phyloP scores from a whole-genome alignment of 2,329 filamentous ascomycete species.

The Colletotrichum melonis region DNA sequence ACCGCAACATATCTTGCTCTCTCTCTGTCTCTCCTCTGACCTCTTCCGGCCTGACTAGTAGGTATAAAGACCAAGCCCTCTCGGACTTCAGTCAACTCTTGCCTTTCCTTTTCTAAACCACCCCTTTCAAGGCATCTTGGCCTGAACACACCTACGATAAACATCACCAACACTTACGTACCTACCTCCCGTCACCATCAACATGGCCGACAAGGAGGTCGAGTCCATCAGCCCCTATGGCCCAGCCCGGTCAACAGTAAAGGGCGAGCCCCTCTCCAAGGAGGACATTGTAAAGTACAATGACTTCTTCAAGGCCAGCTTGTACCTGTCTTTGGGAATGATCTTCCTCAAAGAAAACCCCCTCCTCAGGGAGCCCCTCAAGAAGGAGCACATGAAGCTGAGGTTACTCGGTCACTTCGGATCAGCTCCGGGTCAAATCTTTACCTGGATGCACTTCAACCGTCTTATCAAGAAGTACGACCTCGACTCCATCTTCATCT shows the following conservation, averaged over 20 bases:
- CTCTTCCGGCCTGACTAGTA: slow-evolving; percentile 8
- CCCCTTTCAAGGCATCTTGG: slow-evolving; percentile 42
- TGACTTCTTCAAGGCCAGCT: slow-evolving; percentile 78
- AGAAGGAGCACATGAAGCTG: slow-evolving; percentile 77
- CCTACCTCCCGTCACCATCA: slow-evolving; percentile 12
- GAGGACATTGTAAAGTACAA: slow-evolving; percentile 77
- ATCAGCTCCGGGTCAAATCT: slow-evolving; percentile 82
- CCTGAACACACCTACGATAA: slow-evolving; percentile 11
- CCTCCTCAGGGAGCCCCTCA: slow-evolving; percentile 76
- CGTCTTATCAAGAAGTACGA: slow-evolving; percentile 85
- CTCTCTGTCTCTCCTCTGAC: not conserved
- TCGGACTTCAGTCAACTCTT: not conserved
- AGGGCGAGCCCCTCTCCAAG: slow-evolving; percentile 69
- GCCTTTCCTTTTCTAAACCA: not conserved
- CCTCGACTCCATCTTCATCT: slow-evolving; percentile 78
- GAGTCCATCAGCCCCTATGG: slow-evolving; percentile 74
- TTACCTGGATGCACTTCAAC: slow-evolving; percentile 87
- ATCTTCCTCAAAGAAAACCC: slow-evolving; percentile 82
- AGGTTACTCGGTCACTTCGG: slow-evolving; percentile 83
- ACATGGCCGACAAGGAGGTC: slow-evolving; percentile 47
- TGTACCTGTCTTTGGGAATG: slow-evolving; percentile 84
- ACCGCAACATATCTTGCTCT: not conserved
- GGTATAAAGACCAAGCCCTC: slow-evolving; percentile 21
- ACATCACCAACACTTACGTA: slow-evolving; percentile 1
- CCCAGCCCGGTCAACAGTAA: slow-evolving; percentile 72